These are phyloP conservation scores for Pichia sp. DNA, from an alignment of 1,139 yeast species.

Conservation along the genomic window DNA sequence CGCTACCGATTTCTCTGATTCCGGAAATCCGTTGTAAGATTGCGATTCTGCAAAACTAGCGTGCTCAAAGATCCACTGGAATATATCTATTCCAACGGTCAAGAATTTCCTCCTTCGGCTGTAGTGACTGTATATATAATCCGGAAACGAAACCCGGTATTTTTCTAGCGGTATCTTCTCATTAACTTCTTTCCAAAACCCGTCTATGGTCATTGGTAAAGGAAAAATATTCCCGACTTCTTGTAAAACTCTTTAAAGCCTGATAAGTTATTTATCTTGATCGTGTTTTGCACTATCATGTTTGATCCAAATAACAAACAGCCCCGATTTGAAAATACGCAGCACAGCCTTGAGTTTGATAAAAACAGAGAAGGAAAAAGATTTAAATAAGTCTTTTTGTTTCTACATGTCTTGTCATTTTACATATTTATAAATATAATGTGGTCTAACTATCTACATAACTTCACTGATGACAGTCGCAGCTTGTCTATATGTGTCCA, in stretches of 20 bases:
- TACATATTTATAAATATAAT: background rate
- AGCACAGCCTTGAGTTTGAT: background rate
- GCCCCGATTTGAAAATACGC: background rate
- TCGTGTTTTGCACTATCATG: background rate
- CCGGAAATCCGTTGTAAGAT: conserved; percentile 5
- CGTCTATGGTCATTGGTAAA: conserved; percentile 17
- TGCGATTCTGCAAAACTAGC: conserved; percentile 21
- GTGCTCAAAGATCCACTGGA: conserved; percentile 59
- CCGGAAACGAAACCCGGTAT: conserved; percentile 42
- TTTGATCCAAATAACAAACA: background rate
- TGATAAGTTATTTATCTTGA: background rate
- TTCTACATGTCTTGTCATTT: background rate
- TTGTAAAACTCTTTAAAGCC: no score
- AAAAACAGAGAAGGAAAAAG: no score
- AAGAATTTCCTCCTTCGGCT: conserved; percentile 42
- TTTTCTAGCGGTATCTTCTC: conserved; percentile 31
- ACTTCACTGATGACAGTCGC: conserved; percentile 86
- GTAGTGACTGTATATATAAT: conserved; percentile 41
- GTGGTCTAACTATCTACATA: conserved; percentile 37
- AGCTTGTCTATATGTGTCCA: conserved; percentile 86
- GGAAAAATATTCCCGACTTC: no score
- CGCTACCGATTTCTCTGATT: conserved; percentile 1
- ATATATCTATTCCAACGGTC: conserved; percentile 68
- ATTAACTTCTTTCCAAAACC: conserved; percentile 18
- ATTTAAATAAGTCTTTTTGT: background rate